Evolutionary conservation across 352 stramenopile genomes (phyloP).

Genomic region (Globisporangium iwayamae): DNA sequence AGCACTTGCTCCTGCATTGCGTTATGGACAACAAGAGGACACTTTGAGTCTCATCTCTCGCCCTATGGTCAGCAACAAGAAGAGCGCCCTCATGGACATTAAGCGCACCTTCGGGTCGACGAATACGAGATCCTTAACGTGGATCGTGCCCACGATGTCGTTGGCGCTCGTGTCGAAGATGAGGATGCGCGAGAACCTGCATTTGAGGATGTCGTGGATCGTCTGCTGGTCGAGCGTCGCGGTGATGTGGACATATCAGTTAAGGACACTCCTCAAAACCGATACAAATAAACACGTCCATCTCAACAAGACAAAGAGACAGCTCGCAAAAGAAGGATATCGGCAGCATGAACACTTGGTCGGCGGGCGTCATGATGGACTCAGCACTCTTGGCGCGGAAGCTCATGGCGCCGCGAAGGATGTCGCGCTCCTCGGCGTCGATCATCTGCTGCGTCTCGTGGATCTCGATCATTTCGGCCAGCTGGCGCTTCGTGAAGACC

Average conservation of each 20-base stretch:
- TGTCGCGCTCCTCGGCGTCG: constrained; percentile 90
- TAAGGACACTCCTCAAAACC: neutral
- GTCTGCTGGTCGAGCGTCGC: constrained; percentile 62
- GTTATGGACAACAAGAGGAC: neutral
- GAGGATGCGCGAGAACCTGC: constrained; percentile 95
- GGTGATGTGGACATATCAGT: constrained; percentile 17
- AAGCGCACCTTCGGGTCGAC: constrained; percentile 93
- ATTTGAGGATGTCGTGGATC: constrained; percentile 95
- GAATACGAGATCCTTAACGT: constrained; percentile 99
- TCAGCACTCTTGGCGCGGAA: constrained; percentile 90
- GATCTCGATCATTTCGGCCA: constrained; percentile 95
- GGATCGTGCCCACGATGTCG: constrained; percentile 96
- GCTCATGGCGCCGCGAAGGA: constrained; percentile 94
- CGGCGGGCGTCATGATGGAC: constrained; percentile 94
- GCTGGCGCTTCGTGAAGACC: constrained; percentile 93
- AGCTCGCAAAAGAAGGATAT: constrained; percentile 28
- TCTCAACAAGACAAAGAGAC: neutral
- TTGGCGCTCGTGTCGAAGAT: constrained; percentile 77
- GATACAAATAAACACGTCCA: neutral
- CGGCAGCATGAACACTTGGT: constrained; percentile 95
- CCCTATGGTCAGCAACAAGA: constrained; percentile 51
- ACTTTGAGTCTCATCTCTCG: neutral
- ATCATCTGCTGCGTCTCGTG: constrained; percentile 94
- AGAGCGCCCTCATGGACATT: constrained; percentile 38
- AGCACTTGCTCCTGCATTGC: constrained; percentile 48